Conservation (phyloP, 192 early-diverging fungal species). For the Dissophora ornata region DNA sequence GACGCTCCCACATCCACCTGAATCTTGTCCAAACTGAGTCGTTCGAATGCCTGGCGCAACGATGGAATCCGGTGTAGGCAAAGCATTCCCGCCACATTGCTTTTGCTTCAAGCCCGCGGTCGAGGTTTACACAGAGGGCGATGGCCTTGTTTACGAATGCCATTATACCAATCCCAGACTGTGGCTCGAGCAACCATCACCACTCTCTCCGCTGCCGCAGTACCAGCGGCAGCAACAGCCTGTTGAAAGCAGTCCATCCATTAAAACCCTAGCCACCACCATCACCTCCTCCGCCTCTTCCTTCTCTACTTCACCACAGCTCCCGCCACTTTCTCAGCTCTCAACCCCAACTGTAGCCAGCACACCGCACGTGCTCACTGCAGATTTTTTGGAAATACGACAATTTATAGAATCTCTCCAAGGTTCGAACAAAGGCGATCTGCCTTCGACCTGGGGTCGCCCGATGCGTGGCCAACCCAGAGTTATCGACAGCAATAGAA, state of each 20-base stretch:
- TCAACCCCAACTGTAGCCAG: no score
- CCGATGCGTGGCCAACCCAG: neutral
- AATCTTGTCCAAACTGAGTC: neutral
- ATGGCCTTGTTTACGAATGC: slow-evolving; percentile 27
- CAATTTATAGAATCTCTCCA: neutral
- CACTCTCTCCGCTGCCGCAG: neutral
- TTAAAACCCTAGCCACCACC: no score
- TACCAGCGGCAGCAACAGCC: neutral
- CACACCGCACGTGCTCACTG: no score
- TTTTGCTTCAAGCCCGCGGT: slow-evolving; percentile 22
- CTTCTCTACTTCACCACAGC: no score
- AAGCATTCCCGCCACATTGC: slow-evolving; percentile 9
- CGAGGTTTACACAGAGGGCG: neutral
- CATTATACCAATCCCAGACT: slow-evolving; percentile 10
- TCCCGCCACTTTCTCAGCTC: no score
- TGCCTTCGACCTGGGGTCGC: neutral
- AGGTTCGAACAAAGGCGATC: neutral
- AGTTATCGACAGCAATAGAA: no score
- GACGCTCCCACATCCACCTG: neutral
- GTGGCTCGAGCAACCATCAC: slow-evolving; percentile 5
- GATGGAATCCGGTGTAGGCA: neutral
- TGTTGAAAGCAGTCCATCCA: neutral
- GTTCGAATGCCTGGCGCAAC: neutral
- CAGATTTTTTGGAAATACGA: no score
- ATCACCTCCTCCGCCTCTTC: no score